Percentiles rank a stretch among this genome's conserved stretches.
phyloP scores from a whole-genome alignment of 768 basidiomycete genomes.

The Daedalea quercina region DNA sequence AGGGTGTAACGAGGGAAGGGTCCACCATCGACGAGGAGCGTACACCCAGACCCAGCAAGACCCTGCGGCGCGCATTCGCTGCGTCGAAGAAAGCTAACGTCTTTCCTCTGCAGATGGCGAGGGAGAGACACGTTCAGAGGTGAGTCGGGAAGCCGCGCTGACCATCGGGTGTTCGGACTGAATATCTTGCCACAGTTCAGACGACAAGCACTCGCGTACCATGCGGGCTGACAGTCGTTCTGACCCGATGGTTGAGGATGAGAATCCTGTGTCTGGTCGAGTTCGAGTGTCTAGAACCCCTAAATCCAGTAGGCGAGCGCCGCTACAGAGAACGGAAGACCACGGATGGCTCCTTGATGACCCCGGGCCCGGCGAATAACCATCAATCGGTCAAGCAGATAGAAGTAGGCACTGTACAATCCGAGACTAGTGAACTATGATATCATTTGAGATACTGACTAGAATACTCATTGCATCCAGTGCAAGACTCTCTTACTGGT shows the following conservation, averaged over 20 bases:
- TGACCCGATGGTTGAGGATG: not conserved
- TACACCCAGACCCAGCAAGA: conserved; percentile 3
- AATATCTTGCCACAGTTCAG: not conserved
- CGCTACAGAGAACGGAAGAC: too few relatives aligned
- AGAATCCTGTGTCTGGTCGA: not conserved
- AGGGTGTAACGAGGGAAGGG: not conserved
- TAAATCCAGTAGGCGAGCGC: too few relatives aligned
- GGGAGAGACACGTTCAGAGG: not conserved
- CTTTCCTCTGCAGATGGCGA: not conserved
- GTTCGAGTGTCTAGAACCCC: too few relatives aligned
- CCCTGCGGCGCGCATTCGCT: not conserved
- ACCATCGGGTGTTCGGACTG: too few relatives aligned
- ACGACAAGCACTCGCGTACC: not conserved
- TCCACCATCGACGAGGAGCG: not conserved
- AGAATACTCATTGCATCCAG: too few relatives aligned
- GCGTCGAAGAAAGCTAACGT: not conserved
- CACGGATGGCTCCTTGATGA: too few relatives aligned
- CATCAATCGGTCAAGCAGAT: too few relatives aligned
- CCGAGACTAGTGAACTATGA: too few relatives aligned
- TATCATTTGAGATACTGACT: too few relatives aligned
- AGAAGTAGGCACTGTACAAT: too few relatives aligned
- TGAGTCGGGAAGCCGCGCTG: not conserved
- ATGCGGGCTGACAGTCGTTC: not conserved
- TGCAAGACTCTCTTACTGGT: too few relatives aligned
- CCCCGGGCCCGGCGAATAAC: too few relatives aligned